Evolutionary conservation across 495 filamentous ascomycete genomes (phyloP), one percentile per base, ranked within the genome.

Genomic region (Aspergillus nanangensis): DNA sequence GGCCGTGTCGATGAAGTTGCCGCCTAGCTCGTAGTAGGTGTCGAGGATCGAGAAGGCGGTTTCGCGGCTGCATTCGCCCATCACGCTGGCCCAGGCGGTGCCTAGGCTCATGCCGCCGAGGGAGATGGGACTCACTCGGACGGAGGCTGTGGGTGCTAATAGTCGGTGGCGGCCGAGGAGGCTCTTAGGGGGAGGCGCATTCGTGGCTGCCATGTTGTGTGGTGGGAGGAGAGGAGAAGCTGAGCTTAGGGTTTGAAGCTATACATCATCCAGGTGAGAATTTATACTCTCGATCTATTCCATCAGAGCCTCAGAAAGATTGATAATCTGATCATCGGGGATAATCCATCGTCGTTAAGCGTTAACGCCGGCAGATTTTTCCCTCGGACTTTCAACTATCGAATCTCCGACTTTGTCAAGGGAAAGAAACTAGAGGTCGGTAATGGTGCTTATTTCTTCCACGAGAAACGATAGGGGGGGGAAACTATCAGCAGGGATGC

Each of bases 1-100:
- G 35, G 82, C 65, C 3, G 84, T 89, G 55, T 91, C 86, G 52
- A 91, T 81, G 67, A 89, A 88, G 64, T 91, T 91, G 22, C 86
- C 87, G 20, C 82, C 86, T 19, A 77, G 65, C 7, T 74, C 68
- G 39, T 80, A 80, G 69, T 78, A 87, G 55, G 69, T 78, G 56
- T 89, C 84, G 31, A 90, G 70, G 23, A 90, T 80, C 36, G 69
- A 63, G 45, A 84, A 79, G n/a, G 75, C 66, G 1, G 67, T 74
- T 31, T 84, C 72, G 45, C 83, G 75, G 50, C 65, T 67, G 50
- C 78, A 81, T 38, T 65, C 60, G 3, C 83, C 84, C 70, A 86
- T 60, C 15, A 60, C 44, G 0, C 47, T 50, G 25, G 48, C 52
- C 71, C 71, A 77, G 7, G 70, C 61, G n/a, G 25, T 29, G 11